A percentile compares a stretch with the other conserved stretches of the same genome.
Conservation (phyloP, 441 rosid species). For the Manihot esculenta region DNA sequence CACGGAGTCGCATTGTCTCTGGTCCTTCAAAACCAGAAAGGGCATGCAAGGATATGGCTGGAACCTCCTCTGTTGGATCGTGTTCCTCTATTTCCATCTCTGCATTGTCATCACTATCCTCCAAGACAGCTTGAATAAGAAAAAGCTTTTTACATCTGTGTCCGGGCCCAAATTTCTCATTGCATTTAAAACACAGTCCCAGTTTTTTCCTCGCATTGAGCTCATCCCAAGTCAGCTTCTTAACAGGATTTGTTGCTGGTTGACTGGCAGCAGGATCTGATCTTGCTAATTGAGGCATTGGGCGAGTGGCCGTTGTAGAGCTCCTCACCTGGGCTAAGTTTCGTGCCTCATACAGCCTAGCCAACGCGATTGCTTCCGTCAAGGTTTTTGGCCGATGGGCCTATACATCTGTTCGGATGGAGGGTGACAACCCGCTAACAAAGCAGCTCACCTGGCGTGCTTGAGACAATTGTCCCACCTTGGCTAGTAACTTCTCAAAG, state of each 20-base stretch:
- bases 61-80: too few relatives aligned
- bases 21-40: neutral
- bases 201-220: too few relatives aligned
- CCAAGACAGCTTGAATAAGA: neutral
- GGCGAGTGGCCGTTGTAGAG: too few relatives aligned
- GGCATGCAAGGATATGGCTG: neutral
- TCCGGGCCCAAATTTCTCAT: neutral
- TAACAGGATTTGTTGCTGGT: neutral
- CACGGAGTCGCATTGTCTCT: neutral
- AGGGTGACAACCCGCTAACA: neutral
- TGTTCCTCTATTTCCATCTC: neutral
- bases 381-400: neutral
- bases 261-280: neutral
- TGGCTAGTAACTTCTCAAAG: neutral
- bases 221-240: neutral
- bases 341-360: neutral
- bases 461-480: neutral
- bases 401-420: neutral
- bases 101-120: neutral
- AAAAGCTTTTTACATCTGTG: neutral
- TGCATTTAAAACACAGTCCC: neutral
- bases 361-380: neutral
- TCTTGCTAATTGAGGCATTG: neutral
- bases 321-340: neutral
- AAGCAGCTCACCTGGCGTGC: neutral